Conservation (phyloP, 345 rosid genomes). For the Eutrema yunnanense region DNA sequence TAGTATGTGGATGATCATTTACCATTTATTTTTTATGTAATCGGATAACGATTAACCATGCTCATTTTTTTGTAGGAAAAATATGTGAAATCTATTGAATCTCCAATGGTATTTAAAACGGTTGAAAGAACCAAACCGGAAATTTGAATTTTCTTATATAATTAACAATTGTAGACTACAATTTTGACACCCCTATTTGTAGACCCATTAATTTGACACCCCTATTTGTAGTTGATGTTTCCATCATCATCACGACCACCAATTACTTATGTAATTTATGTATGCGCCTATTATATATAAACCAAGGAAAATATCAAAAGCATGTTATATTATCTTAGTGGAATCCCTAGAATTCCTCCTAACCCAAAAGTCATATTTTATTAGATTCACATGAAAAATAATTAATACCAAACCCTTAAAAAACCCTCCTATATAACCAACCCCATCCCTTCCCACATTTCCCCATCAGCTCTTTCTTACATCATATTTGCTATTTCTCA, state of each 20-base stretch:
- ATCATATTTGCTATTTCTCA: not conserved
- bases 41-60: not conserved
- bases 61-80: not conserved
- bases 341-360: conserved; percentile 25
- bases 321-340: conserved; percentile 13
- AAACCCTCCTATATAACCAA: conserved; percentile 23
- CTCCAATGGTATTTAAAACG: conserved; percentile 2
- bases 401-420: not conserved
- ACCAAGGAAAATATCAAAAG: not conserved
- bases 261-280: conserved; percentile 12
- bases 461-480: conserved; percentile 31
- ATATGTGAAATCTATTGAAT: conserved; percentile 9
- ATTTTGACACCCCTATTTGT: not conserved
- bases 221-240: conserved; percentile 14
- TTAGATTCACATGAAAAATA: not conserved
- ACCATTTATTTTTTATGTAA: not conserved
- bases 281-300: conserved; percentile 10
- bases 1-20: not conserved
- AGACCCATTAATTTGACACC: not conserved
- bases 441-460: conserved; percentile 20
- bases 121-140: not conserved
- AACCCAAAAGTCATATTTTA: conserved; percentile 5
- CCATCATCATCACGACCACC: conserved; percentile 27
- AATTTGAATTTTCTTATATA: not conserved
- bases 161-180: not conserved